Percentiles rank a stretch among this genome's conserved stretches.
Conservation (phyloP, 2,329 filamentous ascomycete genomes). For the Phialophora macrospora region DNA sequence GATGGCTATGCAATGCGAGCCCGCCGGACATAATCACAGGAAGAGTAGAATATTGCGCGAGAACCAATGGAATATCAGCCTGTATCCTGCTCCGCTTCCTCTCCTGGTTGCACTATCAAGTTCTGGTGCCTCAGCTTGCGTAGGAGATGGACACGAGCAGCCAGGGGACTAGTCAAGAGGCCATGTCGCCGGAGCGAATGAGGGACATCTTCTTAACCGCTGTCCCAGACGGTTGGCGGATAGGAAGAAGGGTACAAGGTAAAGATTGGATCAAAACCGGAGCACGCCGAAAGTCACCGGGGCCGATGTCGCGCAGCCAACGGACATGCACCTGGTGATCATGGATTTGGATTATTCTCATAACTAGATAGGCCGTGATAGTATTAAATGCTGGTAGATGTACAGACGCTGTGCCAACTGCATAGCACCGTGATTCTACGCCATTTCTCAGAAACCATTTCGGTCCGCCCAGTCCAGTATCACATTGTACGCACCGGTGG, state of each 20-base stretch:
- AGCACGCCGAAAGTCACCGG: not conserved
- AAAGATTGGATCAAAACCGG: not conserved
- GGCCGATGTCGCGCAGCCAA: not conserved
- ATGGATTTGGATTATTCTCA: not conserved
- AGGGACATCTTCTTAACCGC: not conserved
- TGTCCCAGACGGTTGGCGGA: not conserved
- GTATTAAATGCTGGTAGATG: not conserved
- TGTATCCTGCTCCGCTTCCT: not conserved
- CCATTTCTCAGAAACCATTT: slow-evolving; percentile 36
- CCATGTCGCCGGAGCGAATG: not conserved
- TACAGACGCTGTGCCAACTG: not conserved
- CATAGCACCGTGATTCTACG: not conserved
- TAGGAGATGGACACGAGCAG: not conserved
- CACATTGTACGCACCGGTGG: slow-evolving; percentile 40
- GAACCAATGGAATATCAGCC: not conserved
- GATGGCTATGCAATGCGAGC: not conserved
- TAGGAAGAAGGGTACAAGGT: not conserved
- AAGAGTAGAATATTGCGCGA: not conserved
- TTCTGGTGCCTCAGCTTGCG: not conserved
- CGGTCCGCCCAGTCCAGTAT: slow-evolving; percentile 40
- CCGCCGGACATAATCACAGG: not conserved
- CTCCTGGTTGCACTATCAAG: not conserved
- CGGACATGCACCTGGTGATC: not conserved
- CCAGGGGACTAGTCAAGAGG: not conserved
- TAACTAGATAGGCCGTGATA: not conserved